Evolutionary conservation across 139 green algal species (phyloP).

Genomic region (Zygnema cylindricum): DNA sequence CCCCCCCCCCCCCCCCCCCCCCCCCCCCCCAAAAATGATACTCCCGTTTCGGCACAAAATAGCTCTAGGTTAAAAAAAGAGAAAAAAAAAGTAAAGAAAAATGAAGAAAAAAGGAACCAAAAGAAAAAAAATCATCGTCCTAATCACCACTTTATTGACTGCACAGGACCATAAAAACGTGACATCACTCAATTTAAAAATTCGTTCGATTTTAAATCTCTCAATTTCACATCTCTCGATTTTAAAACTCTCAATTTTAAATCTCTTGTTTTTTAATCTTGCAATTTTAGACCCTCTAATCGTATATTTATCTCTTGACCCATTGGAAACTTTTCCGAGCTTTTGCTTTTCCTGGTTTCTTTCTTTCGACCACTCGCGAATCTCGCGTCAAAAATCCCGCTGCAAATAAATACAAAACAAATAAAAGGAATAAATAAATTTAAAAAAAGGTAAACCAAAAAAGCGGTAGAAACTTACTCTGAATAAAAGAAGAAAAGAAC

Average conservation of each 20-base stretch:
- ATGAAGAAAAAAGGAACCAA: background rate
- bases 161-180: background rate
- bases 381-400: conserved; percentile 80
- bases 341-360: conserved; percentile 89
- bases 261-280: background rate
- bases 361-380: conserved; percentile 88
- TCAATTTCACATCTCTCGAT: background rate
- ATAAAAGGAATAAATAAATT: conserved; percentile 1
- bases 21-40: background rate
- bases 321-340: conserved; percentile 86
- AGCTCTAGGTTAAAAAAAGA: background rate
- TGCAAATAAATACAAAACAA: conserved; percentile 18
- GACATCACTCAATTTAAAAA: background rate
- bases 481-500: background rate
- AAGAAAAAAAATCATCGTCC: background rate
- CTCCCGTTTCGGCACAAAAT: background rate
- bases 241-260: background rate
- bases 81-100: background rate
- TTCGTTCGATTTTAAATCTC: background rate
- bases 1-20: background rate
- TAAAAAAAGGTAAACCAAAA: background rate
- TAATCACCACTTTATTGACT: background rate
- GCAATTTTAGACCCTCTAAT: background rate
- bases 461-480: background rate
- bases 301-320: conserved; percentile 80